These are phyloP conservation scores for Kwoniella pini DNA, from an alignment of 768 basidiomycete genomes.

Conservation along the genomic window DNA sequence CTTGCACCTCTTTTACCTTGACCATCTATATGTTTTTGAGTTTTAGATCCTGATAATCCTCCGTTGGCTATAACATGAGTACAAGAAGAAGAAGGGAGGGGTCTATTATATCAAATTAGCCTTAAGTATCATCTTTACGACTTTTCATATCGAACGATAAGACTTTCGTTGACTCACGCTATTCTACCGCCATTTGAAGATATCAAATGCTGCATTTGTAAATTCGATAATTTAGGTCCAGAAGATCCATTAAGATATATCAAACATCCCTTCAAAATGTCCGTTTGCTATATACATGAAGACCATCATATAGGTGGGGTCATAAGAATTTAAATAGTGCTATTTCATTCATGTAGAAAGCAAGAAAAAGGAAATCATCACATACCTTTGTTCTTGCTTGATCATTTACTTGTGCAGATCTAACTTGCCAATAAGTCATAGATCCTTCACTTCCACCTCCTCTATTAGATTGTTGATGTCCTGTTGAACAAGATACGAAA, in stretches of 20 bases:
- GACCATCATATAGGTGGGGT: too few species aligned
- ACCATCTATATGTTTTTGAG: constrained; percentile 49
- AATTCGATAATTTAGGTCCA: constrained; percentile 44
- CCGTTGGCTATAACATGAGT: constrained; percentile 48
- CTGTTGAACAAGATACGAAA: constrained; percentile 46
- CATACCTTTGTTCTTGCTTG: constrained; percentile 42
- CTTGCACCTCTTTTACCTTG: constrained; percentile 37
- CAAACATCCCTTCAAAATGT: constrained; percentile 35
- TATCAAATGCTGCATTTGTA: constrained; percentile 46
- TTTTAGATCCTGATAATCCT: constrained; percentile 42
- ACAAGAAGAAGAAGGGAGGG: constrained; percentile 33
- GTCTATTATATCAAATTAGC: constrained; percentile 13
- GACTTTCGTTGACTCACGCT: constrained; percentile 23
- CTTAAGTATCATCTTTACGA: background rate
- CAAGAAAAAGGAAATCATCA: background rate
- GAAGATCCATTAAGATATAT: constrained; percentile 49
- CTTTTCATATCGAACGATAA: background rate
- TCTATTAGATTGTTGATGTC: constrained; percentile 46
- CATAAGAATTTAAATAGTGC: too few species aligned
- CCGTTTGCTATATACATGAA: constrained; percentile 18
- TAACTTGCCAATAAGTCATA: constrained; percentile 45
- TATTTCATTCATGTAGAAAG: constrained; percentile 1
- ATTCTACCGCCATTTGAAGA: constrained; percentile 43
- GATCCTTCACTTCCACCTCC: constrained; percentile 44
- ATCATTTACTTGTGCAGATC: constrained; percentile 43